Conservation (phyloP, 2,329 filamentous ascomycete species). For the Thelonectria discophora region DNA sequence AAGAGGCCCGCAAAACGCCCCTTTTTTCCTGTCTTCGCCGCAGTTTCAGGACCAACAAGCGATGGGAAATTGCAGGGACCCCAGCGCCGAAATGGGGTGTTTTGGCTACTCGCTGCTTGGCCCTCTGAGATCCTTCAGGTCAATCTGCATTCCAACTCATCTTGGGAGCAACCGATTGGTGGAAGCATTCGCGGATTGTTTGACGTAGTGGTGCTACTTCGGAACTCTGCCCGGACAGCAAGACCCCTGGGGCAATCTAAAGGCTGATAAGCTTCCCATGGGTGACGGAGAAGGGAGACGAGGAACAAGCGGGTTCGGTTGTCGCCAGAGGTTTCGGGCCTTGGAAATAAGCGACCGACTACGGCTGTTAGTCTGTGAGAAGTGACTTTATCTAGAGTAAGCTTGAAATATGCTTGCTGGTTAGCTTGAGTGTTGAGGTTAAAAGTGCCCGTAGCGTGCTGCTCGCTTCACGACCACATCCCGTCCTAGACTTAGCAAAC, state of each 20-base stretch:
- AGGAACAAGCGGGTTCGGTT: neutral
- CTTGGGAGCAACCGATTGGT: neutral
- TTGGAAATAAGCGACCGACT: no score
- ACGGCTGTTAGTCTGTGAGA: neutral
- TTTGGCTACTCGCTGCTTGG: neutral
- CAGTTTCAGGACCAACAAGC: neutral
- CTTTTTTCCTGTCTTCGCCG: neutral
- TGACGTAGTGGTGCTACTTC: neutral
- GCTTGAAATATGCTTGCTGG: neutral
- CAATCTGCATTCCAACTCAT: neutral
- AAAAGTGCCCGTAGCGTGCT: neutral
- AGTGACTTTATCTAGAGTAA: neutral
- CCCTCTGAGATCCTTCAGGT: neutral
- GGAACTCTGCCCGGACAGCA: neutral
- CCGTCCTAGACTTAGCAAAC: no score
- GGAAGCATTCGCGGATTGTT: neutral
- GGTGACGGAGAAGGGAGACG: neutral
- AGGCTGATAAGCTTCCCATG: neutral
- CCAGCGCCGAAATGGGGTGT: neutral
- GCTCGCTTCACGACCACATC: neutral
- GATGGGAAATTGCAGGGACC: neutral
- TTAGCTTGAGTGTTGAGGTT: neutral
- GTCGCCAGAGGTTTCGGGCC: neutral
- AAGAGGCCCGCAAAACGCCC: neutral
- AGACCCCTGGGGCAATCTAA: neutral